A percentile compares a stretch with the other conserved stretches of the same genome.
These are phyloP conservation scores for Dactylis glomerata DNA, from an alignment of 176 grass and related monocot species.

Conservation along the genomic window DNA sequence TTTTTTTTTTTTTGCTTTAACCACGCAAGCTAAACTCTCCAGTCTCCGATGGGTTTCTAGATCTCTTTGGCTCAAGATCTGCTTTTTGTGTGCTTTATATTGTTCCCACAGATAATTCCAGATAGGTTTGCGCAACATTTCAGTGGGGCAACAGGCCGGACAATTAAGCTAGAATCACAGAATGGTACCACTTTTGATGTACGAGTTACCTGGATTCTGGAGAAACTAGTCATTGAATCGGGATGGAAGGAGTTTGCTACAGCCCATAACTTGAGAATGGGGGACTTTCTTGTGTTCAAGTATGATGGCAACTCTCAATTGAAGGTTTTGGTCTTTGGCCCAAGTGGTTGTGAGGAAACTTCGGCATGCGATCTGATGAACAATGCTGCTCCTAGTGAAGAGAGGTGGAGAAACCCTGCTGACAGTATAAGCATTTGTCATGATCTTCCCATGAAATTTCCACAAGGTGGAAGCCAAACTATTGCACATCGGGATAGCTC, in stretches of 20 bases:
- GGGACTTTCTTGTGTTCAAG: conserved; percentile 45
- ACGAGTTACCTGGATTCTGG: background rate
- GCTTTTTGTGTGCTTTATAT: background rate
- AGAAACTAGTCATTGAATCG: background rate
- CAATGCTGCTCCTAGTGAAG: background rate
- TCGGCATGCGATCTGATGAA: background rate
- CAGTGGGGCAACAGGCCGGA: background rate
- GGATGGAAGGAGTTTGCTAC: conserved; percentile 46
- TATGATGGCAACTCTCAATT: conserved; percentile 27
- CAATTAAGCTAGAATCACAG: conserved; percentile 25
- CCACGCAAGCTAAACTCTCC: background rate
- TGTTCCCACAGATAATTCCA: conserved; percentile 33
- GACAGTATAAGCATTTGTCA: background rate
- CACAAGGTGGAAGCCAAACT: background rate
- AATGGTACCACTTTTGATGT: conserved; percentile 25
- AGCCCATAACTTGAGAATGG: conserved; percentile 23
- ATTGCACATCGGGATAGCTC: background rate
- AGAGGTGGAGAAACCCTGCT: background rate
- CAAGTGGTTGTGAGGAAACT: conserved; percentile 31
- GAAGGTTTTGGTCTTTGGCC: conserved; percentile 36
- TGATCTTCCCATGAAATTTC: background rate
- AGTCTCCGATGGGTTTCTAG: too few species aligned
- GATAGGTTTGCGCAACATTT: conserved; percentile 37
- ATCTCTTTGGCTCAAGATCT: background rate
- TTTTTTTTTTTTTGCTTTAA: background rate